A percentile compares a stretch with the other conserved stretches of the same genome.
Conservation (phyloP, 2,329 filamentous ascomycete genomes). For the Didymella sp. region DNA sequence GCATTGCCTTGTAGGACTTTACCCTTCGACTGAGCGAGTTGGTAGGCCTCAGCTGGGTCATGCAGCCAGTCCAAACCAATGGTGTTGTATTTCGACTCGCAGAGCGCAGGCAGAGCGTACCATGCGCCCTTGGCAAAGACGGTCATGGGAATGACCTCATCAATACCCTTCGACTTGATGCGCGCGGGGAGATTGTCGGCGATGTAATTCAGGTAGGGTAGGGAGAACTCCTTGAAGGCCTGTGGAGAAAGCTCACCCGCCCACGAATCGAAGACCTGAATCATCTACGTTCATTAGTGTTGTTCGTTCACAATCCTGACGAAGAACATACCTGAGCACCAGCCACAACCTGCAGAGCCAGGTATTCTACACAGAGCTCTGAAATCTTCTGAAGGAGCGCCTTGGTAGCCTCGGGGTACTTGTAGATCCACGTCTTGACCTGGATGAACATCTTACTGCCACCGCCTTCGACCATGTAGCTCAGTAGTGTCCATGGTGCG, state of each 20-base stretch:
- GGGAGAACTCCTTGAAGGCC: constrained; percentile 82
- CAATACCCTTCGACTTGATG: constrained; percentile 73
- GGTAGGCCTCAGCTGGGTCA: constrained; percentile 82
- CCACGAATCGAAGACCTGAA: constrained; percentile 99
- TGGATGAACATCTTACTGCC: constrained; percentile 94
- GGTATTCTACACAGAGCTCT: constrained; percentile 91
- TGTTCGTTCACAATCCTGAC: not conserved
- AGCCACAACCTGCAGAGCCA: constrained; percentile 89
- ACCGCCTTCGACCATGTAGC: constrained; percentile 99
- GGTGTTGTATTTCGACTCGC: constrained; percentile 88
- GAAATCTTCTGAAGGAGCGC: constrained; percentile 87
- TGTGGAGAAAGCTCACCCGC: constrained; percentile 88
- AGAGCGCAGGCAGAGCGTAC: constrained; percentile 89
- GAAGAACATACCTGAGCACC: constrained; percentile 74
- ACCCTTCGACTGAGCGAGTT: constrained; percentile 71
- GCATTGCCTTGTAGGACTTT: constrained; percentile 94
- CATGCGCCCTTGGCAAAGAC: constrained; percentile 98
- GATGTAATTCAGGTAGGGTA: constrained; percentile 87
- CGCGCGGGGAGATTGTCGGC: constrained; percentile 77
- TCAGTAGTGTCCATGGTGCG: constrained; percentile 94
- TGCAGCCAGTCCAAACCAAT: constrained; percentile 96
- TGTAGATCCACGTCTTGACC: constrained; percentile 96
- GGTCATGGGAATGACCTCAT: constrained; percentile 87
- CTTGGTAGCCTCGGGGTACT: constrained; percentile 80
- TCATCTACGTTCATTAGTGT: constrained; percentile 61